Evolutionary conservation across 257 asterid genomes (phyloP), one percentile per base, ranked within the genome.

Genomic region (Solanum sejunctum): DNA sequence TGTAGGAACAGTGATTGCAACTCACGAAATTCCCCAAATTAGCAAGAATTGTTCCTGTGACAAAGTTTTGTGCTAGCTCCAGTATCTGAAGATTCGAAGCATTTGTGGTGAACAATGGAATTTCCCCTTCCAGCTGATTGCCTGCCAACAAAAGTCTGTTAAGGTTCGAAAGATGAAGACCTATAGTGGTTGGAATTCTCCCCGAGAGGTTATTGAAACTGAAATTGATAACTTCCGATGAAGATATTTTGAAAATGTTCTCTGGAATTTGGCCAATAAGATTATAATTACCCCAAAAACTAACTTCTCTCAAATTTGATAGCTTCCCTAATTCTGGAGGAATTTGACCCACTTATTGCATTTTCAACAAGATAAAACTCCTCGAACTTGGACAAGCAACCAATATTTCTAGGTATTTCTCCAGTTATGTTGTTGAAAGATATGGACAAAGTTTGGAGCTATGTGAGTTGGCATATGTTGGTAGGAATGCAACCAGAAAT

Each of bases 1-100:
- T 10, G 54, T 49, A 10, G 54, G 54, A 49, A 3, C 54, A 49
- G 15, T 0, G 3, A 12, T 49, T 2, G 54, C 54, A 49, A 12
- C 15, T 10, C 54, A 49, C 13, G 54, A 49, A 49, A 49, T 49
- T 49, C 7, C 54, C 54, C 13, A 49, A 49, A 49, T 49, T 75
- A 66, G 67, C 77, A 49, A 89, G 92, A 83, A 88, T 84, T 0
- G 83, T 6, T 8, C 88, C 89, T 49, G 54, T 49, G 13, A 49
- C 13, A 10, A 49, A 49, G 54, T 49, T 49, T 0, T 49, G 3
- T 2, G 12, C 4, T 49, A 49, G 54, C 54, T 2, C 13, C 54
- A 49, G 54, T 49, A 1, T 49, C 13, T 10, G 13, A 49, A 49
- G 54, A 12, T 49, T 49, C 15, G 54, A 49, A 49, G 54, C 54